Evolutionary conservation across 352 stramenopile genomes (phyloP), one percentile per base, ranked within the genome.

Genomic region (Globisporangium cylindrosporum): DNA sequence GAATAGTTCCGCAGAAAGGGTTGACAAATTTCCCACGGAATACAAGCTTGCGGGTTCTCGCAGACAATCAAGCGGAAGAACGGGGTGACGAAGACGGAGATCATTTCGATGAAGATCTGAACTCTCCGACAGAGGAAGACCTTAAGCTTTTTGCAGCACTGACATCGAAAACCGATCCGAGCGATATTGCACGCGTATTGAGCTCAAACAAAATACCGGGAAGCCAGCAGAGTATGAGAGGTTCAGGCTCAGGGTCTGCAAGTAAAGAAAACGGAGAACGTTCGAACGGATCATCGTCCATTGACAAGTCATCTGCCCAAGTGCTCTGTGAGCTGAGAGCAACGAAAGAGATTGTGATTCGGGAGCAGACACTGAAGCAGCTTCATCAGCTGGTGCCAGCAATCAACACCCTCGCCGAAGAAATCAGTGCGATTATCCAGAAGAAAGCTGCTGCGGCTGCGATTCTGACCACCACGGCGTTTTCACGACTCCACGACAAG

Each of bases 261-360:
- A 60, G 49, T 9, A n/a, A 36, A 53, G 46, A 12, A 14, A 48
- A 48, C 4, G 20, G 4, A 59, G 2, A 12, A 29, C 8, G 20
- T 22, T 57, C 22, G 9, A 58, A 1, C n/a, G 32, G 51, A 18
- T 41, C 29, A 4, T 69, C 61, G 4, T 67, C 61, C 10, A 36
- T 67, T n/a, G 63, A 69, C 29, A 69, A 69, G n/a, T 84, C 74
- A 43, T 75, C 77, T 20, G 65, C 55, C 10, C 73, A 85, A 48
- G 76, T 87, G 29, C 56, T 88, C 24, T 76, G 76, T 29, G 82
- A 89, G 34, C 59, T 91, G 8, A 63, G 69, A 29, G 75, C 85
- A 38, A 82, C 73, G 15, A 91, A 88, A 64, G 75, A 87, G 18
- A 87, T 91, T 54, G 74, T 88, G 61, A 70, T 84, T 66, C 79